Conservation (phyloP, 306 rosid genomes). For the Senna siamea region DNA sequence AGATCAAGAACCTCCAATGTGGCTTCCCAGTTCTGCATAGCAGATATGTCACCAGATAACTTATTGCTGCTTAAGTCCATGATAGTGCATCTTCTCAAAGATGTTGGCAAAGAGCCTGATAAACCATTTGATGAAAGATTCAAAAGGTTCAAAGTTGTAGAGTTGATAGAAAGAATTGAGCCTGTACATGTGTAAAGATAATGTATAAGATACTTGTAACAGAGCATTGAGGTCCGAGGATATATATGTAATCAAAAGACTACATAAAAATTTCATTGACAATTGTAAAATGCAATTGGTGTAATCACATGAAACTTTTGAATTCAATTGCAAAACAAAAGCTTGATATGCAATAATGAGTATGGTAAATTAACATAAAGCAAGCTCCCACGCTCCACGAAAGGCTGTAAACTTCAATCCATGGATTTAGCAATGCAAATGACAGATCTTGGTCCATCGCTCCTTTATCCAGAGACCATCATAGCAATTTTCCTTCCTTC, state of each 20-base stretch:
- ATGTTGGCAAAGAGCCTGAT: constrained; percentile 72
- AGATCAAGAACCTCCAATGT: constrained; percentile 70
- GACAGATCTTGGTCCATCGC: not conserved
- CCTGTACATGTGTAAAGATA: constrained; percentile 60
- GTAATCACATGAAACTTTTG: constrained; percentile 14
- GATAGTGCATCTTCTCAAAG: constrained; percentile 48
- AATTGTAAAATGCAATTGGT: constrained; percentile 34
- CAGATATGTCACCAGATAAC: constrained; percentile 69
- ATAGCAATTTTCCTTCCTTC: too few relatives aligned
- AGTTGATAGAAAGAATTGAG: constrained; percentile 67
- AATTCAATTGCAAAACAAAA: constrained; percentile 15
- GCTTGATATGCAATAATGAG: constrained; percentile 17
- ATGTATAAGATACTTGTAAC: constrained; percentile 27
- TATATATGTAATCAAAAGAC: constrained; percentile 24
- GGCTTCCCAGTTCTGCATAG: constrained; percentile 72
- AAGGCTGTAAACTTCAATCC: not conserved
- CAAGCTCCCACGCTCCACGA: not conserved
- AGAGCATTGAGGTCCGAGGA: constrained; percentile 20
- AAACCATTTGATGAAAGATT: constrained; percentile 81
- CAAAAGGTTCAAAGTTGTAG: constrained; percentile 65
- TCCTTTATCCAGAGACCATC: too few relatives aligned
- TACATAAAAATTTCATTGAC: constrained; percentile 4
- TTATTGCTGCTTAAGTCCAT: constrained; percentile 73
- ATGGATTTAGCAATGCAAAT: not conserved
- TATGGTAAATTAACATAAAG: not conserved